Percentiles rank a stretch among this genome's conserved stretches.
These are phyloP conservation scores for Pholiota conissans DNA, from an alignment of 768 basidiomycete genomes.

Conservation along the genomic window DNA sequence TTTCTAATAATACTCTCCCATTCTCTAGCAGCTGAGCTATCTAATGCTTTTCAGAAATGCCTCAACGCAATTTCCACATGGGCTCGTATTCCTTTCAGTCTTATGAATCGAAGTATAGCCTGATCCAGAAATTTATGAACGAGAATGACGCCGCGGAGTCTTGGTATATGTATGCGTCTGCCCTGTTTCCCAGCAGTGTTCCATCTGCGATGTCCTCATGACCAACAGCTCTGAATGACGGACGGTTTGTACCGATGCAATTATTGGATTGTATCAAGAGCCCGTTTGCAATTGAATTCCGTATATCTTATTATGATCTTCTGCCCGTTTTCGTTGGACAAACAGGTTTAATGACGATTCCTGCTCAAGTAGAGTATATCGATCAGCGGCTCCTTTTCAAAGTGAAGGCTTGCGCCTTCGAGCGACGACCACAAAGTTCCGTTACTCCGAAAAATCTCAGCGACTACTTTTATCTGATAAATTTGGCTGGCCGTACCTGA, in stretches of 20 bases:
- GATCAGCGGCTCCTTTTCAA: not conserved
- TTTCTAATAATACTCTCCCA: not conserved
- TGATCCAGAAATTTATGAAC: not conserved
- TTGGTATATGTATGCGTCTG: not conserved
- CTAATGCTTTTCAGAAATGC: not conserved
- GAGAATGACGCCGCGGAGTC: not conserved
- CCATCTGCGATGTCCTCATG: not conserved
- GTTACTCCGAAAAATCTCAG: not conserved
- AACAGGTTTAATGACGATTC: not conserved
- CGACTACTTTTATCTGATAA: not conserved
- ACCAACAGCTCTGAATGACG: not conserved
- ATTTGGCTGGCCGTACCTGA: not conserved
- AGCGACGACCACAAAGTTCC: not conserved
- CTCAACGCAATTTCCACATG: not conserved
- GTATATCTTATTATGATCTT: not conserved
- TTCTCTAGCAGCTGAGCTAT: not conserved
- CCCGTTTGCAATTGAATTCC: too few relatives aligned
- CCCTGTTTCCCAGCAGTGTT: not conserved
- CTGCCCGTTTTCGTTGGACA: not conserved
- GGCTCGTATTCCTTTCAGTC: too few relatives aligned
- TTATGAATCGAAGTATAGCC: too few relatives aligned
- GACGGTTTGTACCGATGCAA: not conserved
- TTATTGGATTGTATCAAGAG: not conserved
- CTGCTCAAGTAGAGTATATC: not conserved
- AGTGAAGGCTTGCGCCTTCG: not conserved